Conservation (phyloP, 768 basidiomycete species). For the Rhodosporidiobolus sp. region DNA sequence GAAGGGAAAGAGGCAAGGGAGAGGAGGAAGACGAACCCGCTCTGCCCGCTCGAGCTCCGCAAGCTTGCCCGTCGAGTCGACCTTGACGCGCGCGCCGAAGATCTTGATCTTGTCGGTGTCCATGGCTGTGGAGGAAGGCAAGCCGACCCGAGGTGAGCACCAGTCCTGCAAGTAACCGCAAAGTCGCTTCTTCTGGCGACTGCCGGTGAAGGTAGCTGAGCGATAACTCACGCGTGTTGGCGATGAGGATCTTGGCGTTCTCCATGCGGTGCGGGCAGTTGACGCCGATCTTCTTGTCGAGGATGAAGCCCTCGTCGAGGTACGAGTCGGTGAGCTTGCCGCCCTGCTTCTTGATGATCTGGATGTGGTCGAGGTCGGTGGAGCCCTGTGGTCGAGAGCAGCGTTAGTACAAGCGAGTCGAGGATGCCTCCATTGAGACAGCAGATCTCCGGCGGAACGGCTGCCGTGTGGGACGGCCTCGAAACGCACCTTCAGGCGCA, state of each 20-base stretch:
- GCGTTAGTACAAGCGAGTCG: no score
- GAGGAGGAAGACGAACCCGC: constrained; percentile 55
- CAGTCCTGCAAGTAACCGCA: no score
- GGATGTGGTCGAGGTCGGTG: constrained; percentile 94
- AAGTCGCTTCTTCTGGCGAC: no score
- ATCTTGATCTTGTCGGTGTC: constrained; percentile 99
- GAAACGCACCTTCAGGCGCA: constrained; percentile 70
- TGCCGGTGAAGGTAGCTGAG: background rate
- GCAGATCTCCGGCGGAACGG: background rate
- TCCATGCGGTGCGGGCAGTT: constrained; percentile 93
- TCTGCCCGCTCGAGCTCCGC: constrained; percentile 98
- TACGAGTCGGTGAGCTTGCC: constrained; percentile 98
- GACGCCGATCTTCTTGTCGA: constrained; percentile 89
- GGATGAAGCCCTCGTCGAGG: constrained; percentile 97
- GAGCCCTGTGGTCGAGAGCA: constrained; percentile 65
- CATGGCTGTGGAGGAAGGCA: constrained; percentile 64
- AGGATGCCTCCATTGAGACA: no score
- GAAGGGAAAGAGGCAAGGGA: background rate
- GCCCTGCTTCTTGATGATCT: constrained; percentile 99
- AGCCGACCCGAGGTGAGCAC: no score
- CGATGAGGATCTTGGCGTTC: constrained; percentile 91
- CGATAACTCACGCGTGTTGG: constrained; percentile 80
- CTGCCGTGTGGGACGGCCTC: constrained; percentile 5
- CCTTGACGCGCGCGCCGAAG: constrained; percentile 92
- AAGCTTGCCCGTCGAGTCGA: constrained; percentile 91